Conservation (phyloP, 768 basidiomycete species). For the Piloderma croceum region DNA sequence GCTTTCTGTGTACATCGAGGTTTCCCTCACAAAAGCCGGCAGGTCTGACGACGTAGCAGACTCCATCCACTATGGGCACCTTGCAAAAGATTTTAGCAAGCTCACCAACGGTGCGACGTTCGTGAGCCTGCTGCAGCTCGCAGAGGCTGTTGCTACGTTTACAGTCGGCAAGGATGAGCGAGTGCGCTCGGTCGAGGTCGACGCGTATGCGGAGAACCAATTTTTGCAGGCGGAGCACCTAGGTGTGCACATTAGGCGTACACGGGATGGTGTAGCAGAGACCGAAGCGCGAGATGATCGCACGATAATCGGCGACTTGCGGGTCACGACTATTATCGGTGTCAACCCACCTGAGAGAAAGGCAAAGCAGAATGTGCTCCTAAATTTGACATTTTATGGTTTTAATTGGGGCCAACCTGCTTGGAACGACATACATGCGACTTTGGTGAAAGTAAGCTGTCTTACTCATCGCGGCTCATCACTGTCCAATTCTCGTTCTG, state of each 20-base stretch:
- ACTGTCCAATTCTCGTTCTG: too few species aligned
- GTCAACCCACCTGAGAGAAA: constrained; percentile 65
- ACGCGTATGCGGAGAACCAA: constrained; percentile 34
- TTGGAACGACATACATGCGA: constrained; percentile 40
- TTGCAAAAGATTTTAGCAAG: constrained; percentile 42
- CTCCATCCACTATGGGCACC: constrained; percentile 61
- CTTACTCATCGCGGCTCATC: too few species aligned
- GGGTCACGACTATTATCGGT: constrained; percentile 56
- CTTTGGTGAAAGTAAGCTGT: too few species aligned
- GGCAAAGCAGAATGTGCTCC: constrained; percentile 56
- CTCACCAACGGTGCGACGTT: constrained; percentile 26
- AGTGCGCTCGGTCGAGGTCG: constrained; percentile 34
- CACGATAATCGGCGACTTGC: constrained; percentile 37
- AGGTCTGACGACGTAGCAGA: constrained; percentile 46
- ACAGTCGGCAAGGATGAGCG: too few species aligned
- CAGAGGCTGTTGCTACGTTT: constrained; percentile 32
- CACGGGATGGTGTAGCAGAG: constrained; percentile 36
- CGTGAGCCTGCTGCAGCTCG: constrained; percentile 24
- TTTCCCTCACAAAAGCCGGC: constrained; percentile 39
- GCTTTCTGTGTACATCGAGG: constrained; percentile 38
- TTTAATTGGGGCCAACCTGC: constrained; percentile 13
- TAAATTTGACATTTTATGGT: constrained; percentile 43
- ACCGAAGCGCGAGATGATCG: constrained; percentile 10
- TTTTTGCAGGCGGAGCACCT: constrained; percentile 53
- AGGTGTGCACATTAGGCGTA: too few species aligned